Conservation (phyloP, 768 basidiomycete genomes). For the Boletus subcaerulescens region DNA sequence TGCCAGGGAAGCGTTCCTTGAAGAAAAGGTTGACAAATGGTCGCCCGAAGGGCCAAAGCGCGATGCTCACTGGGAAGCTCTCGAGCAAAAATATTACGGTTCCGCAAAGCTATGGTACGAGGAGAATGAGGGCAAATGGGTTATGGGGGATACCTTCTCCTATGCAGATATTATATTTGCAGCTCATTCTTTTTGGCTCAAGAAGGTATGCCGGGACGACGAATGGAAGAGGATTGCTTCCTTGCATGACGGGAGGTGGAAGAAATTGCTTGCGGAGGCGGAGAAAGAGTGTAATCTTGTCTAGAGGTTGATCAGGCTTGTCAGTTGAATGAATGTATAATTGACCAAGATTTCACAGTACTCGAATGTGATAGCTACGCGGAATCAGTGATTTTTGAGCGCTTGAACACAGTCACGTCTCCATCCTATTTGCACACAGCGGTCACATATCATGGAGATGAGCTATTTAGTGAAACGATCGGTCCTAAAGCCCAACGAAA, state of each 20-base stretch:
- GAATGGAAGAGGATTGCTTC: slow-evolving; percentile 28
- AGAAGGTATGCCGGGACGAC: slow-evolving; percentile 17
- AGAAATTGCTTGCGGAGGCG: slow-evolving; percentile 19
- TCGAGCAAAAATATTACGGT: slow-evolving; percentile 12
- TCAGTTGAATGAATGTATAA: neutral
- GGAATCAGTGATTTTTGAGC: no score
- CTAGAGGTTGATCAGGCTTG: neutral
- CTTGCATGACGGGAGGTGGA: slow-evolving; percentile 28
- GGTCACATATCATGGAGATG: no score
- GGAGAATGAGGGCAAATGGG: slow-evolving; percentile 24
- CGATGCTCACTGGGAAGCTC: slow-evolving; percentile 25
- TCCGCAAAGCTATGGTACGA: slow-evolving; percentile 22
- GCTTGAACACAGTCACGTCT: no score
- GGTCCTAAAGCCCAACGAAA: no score
- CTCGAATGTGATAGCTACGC: no score
- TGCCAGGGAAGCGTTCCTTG: slow-evolving; percentile 32
- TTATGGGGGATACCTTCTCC: slow-evolving; percentile 29
- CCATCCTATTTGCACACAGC: no score
- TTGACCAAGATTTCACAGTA: no score
- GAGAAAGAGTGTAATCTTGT: slow-evolving; percentile 24
- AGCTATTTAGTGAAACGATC: no score
- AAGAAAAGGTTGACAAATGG: slow-evolving; percentile 39
- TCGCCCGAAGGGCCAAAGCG: slow-evolving; percentile 34
- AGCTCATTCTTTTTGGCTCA: slow-evolving; percentile 11
- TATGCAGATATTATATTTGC: slow-evolving; percentile 31